Evolutionary conservation across 1,284 basidiomycete genomes (phyloP).

Genomic region (Apiotrichum laibachii): DNA sequence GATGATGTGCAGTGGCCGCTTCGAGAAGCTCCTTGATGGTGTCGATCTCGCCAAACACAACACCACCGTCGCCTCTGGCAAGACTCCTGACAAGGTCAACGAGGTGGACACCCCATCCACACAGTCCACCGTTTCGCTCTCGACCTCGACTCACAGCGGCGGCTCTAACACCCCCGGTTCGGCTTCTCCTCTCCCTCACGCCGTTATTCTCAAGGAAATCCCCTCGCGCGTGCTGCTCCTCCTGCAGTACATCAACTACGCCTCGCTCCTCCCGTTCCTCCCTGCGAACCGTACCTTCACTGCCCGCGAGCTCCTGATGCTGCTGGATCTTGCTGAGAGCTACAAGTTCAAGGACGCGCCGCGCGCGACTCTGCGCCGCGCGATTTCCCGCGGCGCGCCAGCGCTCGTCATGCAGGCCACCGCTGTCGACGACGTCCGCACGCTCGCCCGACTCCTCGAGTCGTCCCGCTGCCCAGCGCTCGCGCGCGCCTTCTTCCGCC

Average conservation of each 20-base stretch:
- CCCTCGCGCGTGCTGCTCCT: constrained; percentile 1
- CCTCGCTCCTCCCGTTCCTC: neutral
- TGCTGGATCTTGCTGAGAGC: constrained; percentile 2
- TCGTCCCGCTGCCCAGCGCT: neutral
- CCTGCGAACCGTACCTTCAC: neutral
- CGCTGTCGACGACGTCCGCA: neutral
- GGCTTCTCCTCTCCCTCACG: neutral
- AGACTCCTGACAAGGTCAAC: neutral
- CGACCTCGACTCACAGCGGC: neutral
- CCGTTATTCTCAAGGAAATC: neutral
- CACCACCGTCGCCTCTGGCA: neutral
- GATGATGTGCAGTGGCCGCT: neutral
- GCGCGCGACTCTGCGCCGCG: neutral
- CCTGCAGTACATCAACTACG: constrained; percentile 3
- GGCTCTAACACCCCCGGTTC: neutral
- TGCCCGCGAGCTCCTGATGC: neutral
- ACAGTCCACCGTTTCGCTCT: neutral
- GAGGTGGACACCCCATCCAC: neutral
- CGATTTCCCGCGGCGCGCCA: neutral
- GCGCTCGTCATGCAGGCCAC: neutral
- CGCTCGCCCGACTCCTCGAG: neutral
- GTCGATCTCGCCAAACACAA: constrained; percentile 1
- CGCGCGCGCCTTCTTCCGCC: constrained; percentile 8
- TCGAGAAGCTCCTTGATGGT: neutral
- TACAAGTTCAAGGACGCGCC: constrained; percentile 5